These are phyloP conservation scores for Russula sp. DNA, from an alignment of 768 basidiomycete species.

Conservation along the genomic window DNA sequence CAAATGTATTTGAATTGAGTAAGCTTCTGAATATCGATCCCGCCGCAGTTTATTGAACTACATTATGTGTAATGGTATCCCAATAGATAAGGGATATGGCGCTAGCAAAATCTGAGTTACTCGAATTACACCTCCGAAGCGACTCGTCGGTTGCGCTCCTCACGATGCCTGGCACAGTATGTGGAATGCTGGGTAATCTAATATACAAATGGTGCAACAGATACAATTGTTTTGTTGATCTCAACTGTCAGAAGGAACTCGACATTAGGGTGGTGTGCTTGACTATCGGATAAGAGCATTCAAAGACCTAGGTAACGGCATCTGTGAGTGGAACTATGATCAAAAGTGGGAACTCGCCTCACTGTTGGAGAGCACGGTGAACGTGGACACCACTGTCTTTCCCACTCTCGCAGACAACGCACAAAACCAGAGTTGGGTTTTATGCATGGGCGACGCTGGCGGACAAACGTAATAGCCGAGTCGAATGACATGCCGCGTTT, in stretches of 20 bases:
- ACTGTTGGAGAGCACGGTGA: slow-evolving; percentile 11
- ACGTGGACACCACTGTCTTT: slow-evolving; percentile 18
- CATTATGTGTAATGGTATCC: not conserved
- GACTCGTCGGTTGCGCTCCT: not conserved
- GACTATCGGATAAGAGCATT: slow-evolving; percentile 15
- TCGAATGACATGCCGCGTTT: slow-evolving; percentile 70
- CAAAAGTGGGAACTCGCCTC: not conserved
- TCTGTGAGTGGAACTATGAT: not conserved
- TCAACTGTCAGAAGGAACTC: slow-evolving; percentile 3
- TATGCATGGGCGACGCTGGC: slow-evolving; percentile 61
- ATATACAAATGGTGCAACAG: slow-evolving; percentile 11
- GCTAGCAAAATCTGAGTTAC: too few species aligned
- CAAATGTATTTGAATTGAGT: slow-evolving; percentile 17
- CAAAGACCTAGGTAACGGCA: slow-evolving; percentile 3
- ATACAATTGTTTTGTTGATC: not conserved
- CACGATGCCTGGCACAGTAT: not conserved
- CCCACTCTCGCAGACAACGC: slow-evolving; percentile 25
- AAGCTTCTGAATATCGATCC: not conserved
- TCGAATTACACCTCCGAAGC: not conserved
- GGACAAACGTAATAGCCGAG: slow-evolving; percentile 52
- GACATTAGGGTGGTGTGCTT: not conserved
- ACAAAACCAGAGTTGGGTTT: slow-evolving; percentile 80
- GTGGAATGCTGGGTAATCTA: not conserved
- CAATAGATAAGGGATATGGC: not conserved
- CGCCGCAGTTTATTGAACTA: not conserved